These are phyloP conservation scores for Fusarium burgessii DNA, from an alignment of 2,329 filamentous ascomycete species.

Conservation along the genomic window DNA sequence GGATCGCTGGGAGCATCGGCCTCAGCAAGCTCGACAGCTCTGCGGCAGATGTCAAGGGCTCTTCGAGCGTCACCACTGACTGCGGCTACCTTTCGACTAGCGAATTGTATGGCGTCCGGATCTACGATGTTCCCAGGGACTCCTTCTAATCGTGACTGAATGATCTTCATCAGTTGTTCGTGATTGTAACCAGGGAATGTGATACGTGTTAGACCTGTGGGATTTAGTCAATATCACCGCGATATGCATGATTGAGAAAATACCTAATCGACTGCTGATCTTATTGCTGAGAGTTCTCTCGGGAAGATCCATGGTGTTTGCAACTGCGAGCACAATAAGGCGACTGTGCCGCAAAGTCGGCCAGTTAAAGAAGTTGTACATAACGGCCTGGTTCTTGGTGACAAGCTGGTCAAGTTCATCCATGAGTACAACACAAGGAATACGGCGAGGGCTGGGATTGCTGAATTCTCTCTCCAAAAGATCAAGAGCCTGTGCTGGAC, in stretches of 20 bases:
- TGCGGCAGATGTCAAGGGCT: constrained; percentile 92
- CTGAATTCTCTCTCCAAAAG: constrained; percentile 93
- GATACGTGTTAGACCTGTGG: constrained; percentile 82
- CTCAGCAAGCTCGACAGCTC: constrained; percentile 95
- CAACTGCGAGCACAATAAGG: constrained; percentile 95
- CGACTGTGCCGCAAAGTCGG: constrained; percentile 90
- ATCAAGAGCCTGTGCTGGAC: constrained; percentile 89
- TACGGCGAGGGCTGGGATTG: constrained; percentile 87
- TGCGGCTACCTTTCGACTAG: constrained; percentile 94
- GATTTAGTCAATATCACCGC: neutral
- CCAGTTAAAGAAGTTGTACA: constrained; percentile 99
- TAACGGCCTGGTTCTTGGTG: constrained; percentile 98
- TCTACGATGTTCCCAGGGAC: constrained; percentile 92
- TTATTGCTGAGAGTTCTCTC: constrained; percentile 98
- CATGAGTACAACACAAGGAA: constrained; percentile 97
- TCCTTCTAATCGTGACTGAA: constrained; percentile 90
- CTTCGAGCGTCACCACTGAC: constrained; percentile 94
- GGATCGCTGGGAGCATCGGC: constrained; percentile 67
- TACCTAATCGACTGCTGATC: constrained; percentile 87
- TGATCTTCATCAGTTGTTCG: constrained; percentile 96
- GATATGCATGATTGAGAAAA: constrained; percentile 34
- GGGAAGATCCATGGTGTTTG: constrained; percentile 98
- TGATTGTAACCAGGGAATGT: constrained; percentile 98
- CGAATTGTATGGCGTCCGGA: constrained; percentile 93
- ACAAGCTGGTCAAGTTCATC: constrained; percentile 98